Evolutionary conservation across 1,284 basidiomycete species (phyloP), one percentile per base, ranked within the genome.

Genomic region (Fomitopsis pinicola): DNA sequence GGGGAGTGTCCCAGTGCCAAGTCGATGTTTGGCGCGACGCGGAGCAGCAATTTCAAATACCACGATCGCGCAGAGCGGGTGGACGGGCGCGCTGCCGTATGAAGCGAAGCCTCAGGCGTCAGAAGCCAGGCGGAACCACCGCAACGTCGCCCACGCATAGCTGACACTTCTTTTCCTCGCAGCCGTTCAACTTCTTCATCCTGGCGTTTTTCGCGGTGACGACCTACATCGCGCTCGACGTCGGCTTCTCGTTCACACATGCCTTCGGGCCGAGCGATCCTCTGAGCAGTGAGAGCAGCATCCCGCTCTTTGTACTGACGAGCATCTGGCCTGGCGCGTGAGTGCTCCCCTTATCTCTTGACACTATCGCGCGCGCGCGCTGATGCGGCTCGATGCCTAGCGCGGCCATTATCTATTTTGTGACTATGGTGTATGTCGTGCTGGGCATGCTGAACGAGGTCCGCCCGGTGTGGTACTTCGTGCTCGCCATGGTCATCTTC

Each of bases 311-410:
- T 68, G 84, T 94, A 3, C 72, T 95, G 58, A 91, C 90, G 14
- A 85, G 84, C 64, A 85, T 95, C 52, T 94, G 92, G 93, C 94
- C 93, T n/a, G 86, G 81, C 56, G 81, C 76, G 87, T 94, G 71
- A 71, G 86, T 84, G 35, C 28, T 17, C 53, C 57, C 12, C 57
- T 42, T 53, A 33, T 58, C 52, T 22, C 22, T 60, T 42, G 48
- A 42, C 53, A 15, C 19, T 55, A 17, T 45, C 38, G 26, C 30
- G 38, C 22, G 22, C 22, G 22, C 22, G 22, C 46, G 58, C 6
- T 28, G 61, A 30, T 19, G 45, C 30, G 35, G 19, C 57, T 22
- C 10, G 53, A 58, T 33, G 58, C 52, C 59, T 68, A 92, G 91
- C 60, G 86, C 88, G 33, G 81, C 84, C 17, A 64, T 92, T 26